Percentiles rank a stretch among this genome's conserved stretches.
Evolutionary conservation across 2,329 filamentous ascomycete species (phyloP).

Genomic region (Cadophora sp.): DNA sequence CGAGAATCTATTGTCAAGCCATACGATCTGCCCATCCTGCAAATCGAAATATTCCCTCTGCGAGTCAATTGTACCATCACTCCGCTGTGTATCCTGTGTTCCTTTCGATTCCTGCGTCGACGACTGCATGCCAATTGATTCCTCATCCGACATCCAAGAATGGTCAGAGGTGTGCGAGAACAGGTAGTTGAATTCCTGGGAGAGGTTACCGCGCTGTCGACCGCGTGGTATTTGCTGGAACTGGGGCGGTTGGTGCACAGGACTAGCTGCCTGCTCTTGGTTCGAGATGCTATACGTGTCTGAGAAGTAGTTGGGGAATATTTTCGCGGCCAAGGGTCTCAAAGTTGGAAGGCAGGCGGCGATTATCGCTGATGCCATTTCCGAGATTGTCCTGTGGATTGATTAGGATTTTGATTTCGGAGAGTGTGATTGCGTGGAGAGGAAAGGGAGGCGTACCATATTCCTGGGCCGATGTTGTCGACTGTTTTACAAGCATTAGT

Average conservation of each 20-base stretch:
- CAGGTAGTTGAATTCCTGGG: constrained; percentile 7
- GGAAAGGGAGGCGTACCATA: constrained; percentile 6
- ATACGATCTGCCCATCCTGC: constrained; percentile 14
- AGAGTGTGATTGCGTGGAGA: not conserved
- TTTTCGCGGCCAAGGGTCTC: not conserved
- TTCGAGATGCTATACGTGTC: not conserved
- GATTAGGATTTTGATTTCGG: not conserved
- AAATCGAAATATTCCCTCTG: constrained; percentile 6
- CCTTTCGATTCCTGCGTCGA: too few species aligned
- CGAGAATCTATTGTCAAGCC: not conserved
- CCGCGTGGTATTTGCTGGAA: not conserved
- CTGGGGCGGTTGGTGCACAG: not conserved
- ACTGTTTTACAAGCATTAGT: too few species aligned
- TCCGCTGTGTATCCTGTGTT: too few species aligned
- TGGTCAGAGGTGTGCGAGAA: not conserved
- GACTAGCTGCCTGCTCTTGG: not conserved
- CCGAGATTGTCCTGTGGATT: not conserved
- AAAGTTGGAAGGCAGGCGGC: constrained; percentile 17
- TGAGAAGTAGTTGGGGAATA: constrained; percentile 1
- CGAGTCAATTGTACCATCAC: not conserved
- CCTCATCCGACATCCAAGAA: too few species aligned
- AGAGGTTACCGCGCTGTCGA: not conserved
- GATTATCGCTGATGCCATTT: constrained; percentile 14
- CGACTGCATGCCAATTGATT: too few species aligned
- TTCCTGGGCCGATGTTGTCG: constrained; percentile 16